Percentiles rank a stretch among this genome's conserved stretches.
These are phyloP conservation scores for Colletotrichum camelliae DNA, from an alignment of 2,329 filamentous ascomycete genomes.

Conservation along the genomic window DNA sequence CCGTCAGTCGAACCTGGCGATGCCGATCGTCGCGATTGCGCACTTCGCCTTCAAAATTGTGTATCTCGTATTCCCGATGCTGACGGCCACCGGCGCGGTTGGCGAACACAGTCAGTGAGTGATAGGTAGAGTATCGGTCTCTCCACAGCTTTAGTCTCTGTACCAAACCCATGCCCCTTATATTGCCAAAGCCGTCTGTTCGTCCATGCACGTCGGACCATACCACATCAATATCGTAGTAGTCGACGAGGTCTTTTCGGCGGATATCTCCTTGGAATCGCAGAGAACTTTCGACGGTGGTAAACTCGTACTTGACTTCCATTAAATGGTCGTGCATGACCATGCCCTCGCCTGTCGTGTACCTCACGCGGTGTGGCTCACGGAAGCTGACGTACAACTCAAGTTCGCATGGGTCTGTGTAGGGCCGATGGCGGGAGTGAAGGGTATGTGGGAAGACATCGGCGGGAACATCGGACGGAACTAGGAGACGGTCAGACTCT, in stretches of 20 bases:
- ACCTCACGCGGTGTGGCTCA: constrained; percentile 53
- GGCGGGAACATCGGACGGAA: constrained; percentile 49
- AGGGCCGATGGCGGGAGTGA: constrained; percentile 55
- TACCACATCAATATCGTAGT: constrained; percentile 57
- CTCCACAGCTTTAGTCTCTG: constrained; percentile 59
- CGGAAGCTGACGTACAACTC: constrained; percentile 54
- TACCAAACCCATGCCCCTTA: constrained; percentile 55
- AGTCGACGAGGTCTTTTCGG: constrained; percentile 52
- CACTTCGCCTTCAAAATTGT: constrained; percentile 52
- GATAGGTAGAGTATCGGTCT: constrained; percentile 51
- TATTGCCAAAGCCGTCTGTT: constrained; percentile 54
- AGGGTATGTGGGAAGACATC: constrained; percentile 55
- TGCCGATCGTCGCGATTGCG: constrained; percentile 51
- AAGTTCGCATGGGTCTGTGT: constrained; percentile 54
- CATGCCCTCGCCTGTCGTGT: constrained; percentile 50
- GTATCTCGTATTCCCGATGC: constrained; percentile 54
- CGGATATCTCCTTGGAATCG: constrained; percentile 56
- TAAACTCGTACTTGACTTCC: constrained; percentile 57
- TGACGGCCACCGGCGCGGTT: constrained; percentile 47
- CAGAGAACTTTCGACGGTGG: constrained; percentile 49
- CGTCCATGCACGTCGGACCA: constrained; percentile 57
- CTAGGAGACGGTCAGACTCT: constrained; percentile 32
- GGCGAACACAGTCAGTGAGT: constrained; percentile 53
- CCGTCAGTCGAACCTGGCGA: constrained; percentile 49
- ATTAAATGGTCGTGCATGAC: constrained; percentile 54